Base-by-base conservation (phyloP, 1,284 basidiomycete genomes). In the Blastosporella zonata region DNA sequence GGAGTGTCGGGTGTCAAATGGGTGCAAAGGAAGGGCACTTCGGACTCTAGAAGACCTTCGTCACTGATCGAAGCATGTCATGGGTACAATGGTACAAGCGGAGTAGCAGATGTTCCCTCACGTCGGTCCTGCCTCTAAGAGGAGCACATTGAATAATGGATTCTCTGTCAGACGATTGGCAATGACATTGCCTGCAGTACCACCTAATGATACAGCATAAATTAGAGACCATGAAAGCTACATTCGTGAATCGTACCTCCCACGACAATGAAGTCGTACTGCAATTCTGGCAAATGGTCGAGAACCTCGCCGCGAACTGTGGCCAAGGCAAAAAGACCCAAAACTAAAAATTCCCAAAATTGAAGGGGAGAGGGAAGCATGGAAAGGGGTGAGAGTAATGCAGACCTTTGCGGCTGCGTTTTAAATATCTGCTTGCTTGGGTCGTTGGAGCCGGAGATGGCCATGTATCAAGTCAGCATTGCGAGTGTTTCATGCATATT, bases 101-200 rank as follows among this genome's bases (percentile, higher is more conserved):
- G 5, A 2, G 13, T 17, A 15, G 33, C 17, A 4, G 12, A 21
- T 2, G 5, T 13, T 9, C 2, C 43, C 59, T 28, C 33, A 63
- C 63, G 56, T 48, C 35, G 50, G 60, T 2, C 64, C 64, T 7
- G 63, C 64, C 44, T 66, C 63, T 6, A 66, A 52, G 5, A 66
- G 36, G 9, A 66, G 55, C 1, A 66, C 62, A 9, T 52, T 55
- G n/a, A 57, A 44, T 2, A 34, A 27, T 1, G 59, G 47, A 34
- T 62, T 49, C 42, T 66, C 62, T 20, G 61, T 57, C 18, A 66
- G 50, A 1, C 64, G 58, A 34, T 63, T 60, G 2, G 62, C 64
- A 23, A 65, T 35, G 1, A 61, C 59, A 42, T 56, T 53, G 23
- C 62, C 64, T 18, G 53, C 62, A 31, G 57, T 55, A 1, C 61